These are phyloP conservation scores for Myochromella boudieri DNA, from an alignment of 768 basidiomycete genomes.

Conservation along the genomic window DNA sequence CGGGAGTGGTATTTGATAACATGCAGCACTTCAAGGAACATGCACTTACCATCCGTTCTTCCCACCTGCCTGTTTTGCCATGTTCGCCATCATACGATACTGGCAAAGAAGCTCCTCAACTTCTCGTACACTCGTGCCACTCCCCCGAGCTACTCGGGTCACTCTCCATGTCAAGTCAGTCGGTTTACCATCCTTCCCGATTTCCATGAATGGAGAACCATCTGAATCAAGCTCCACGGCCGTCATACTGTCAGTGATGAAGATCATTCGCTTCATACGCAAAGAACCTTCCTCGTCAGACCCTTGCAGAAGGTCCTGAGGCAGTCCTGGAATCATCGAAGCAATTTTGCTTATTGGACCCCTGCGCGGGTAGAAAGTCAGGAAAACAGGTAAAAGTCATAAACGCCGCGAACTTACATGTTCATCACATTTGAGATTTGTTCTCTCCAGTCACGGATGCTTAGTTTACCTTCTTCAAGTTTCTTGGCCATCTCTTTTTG, in stretches of 20 bases:
- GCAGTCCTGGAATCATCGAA: conserved; percentile 97
- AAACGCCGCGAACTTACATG: conserved; percentile 58
- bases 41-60: conserved; percentile 86
- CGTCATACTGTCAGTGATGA: conserved; percentile 98
- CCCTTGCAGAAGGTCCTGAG: conserved; percentile 86
- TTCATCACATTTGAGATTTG: conserved; percentile 98
- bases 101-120: conserved; percentile 98
- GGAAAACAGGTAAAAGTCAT: conserved; percentile 7
- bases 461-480: conserved; percentile 94
- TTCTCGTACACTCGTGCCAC: conserved; percentile 92
- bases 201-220: conserved; percentile 86
- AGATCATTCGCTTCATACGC: conserved; percentile 97
- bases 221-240: conserved; percentile 92
- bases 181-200: conserved; percentile 81
- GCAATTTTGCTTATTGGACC: conserved; percentile 99
- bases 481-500: conserved; percentile 99
- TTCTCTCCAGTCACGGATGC: conserved; percentile 96
- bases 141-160: conserved; percentile 86
- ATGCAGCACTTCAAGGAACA: not conserved
- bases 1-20: conserved; percentile 7
- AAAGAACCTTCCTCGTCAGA: conserved; percentile 90
- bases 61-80: conserved; percentile 97
- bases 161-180: conserved; percentile 89
- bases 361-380: conserved; percentile 43
- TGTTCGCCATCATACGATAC: conserved; percentile 98